Evolutionary conservation across 1,139 yeast species (phyloP).

Genomic region (Arxiozyma bovina): DNA sequence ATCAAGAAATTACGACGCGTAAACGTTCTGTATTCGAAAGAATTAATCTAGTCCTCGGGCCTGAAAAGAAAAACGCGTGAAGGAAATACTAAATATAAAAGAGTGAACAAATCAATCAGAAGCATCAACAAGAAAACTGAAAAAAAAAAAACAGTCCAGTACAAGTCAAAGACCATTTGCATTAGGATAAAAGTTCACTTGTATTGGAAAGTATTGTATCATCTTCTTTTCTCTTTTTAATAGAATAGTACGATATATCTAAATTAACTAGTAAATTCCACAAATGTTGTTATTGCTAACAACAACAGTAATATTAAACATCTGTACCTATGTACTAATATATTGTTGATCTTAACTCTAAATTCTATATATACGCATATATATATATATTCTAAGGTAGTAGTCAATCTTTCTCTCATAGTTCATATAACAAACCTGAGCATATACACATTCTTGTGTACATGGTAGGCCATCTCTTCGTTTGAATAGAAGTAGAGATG

Average conservation of each 20-base stretch:
- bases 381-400: neutral
- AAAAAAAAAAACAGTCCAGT: neutral
- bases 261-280: too few species aligned
- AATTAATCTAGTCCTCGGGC: neutral
- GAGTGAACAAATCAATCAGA: neutral
- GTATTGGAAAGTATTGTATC: neutral
- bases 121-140: neutral
- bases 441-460: conserved; percentile 30
- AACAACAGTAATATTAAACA: neutral
- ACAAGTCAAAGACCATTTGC: neutral
- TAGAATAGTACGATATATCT: too few species aligned
- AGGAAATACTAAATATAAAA: neutral
- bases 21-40: neutral
- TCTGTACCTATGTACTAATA: neutral
- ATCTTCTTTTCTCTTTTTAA: too few species aligned
- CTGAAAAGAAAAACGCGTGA: neutral
- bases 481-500: conserved; percentile 27
- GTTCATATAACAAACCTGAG: conserved; percentile 30
- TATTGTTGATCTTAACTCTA: too few species aligned
- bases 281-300: too few species aligned
- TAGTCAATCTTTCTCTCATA: conserved; percentile 6
- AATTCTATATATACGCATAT: too few species aligned
- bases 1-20: neutral
- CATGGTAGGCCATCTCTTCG: conserved; percentile 32
- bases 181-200: too few species aligned